Percentiles rank a stretch among this genome's conserved stretches.
phyloP scores from a whole-genome alignment of 805 yeast species.

The Lachancea lanzarotensis region DNA sequence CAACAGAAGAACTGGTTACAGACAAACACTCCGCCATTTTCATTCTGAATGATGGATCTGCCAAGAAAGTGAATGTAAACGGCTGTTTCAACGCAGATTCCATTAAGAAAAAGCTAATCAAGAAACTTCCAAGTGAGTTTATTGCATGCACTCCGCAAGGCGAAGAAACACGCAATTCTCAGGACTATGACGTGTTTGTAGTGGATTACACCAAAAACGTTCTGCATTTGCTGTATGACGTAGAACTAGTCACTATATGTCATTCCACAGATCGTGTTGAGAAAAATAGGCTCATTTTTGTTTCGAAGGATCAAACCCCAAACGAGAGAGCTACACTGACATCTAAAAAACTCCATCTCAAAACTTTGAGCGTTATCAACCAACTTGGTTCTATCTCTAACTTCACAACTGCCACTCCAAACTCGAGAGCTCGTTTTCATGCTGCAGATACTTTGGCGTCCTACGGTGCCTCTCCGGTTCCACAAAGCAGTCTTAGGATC shows the following conservation, averaged over 20 bases:
- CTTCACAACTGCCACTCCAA: conserved; percentile 1
- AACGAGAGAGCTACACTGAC: conserved; percentile 51
- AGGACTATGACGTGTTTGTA: conserved; percentile 54
- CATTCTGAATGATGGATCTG: conserved; percentile 67
- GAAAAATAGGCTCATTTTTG: conserved; percentile 61
- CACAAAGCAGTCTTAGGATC: conserved; percentile 8
- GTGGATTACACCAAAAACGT: conserved; percentile 38
- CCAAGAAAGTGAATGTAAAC: conserved; percentile 59
- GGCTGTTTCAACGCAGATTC: conserved; percentile 79
- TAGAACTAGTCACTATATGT: conserved; percentile 75
- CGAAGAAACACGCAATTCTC: conserved; percentile 26
- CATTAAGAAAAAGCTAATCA: conserved; percentile 62
- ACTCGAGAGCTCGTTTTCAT: conserved; percentile 3
- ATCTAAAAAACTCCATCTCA: conserved; percentile 41
- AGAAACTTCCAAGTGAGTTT: conserved; percentile 37
- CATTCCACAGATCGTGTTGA: conserved; percentile 68
- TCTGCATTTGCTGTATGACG: conserved; percentile 54
- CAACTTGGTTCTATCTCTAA: conserved; percentile 11
- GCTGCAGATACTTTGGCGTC: conserved; percentile 2
- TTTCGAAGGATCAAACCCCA: conserved; percentile 60
- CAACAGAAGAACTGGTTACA: conserved; percentile 28
- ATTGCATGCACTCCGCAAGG: conserved; percentile 14
- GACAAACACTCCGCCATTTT: conserved; percentile 50
- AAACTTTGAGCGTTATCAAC: conserved; percentile 22
- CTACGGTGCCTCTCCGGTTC: neutral